Evolutionary conservation across 2,329 filamentous ascomycete genomes (phyloP).

Genomic region (Metarhizium anisopliae): DNA sequence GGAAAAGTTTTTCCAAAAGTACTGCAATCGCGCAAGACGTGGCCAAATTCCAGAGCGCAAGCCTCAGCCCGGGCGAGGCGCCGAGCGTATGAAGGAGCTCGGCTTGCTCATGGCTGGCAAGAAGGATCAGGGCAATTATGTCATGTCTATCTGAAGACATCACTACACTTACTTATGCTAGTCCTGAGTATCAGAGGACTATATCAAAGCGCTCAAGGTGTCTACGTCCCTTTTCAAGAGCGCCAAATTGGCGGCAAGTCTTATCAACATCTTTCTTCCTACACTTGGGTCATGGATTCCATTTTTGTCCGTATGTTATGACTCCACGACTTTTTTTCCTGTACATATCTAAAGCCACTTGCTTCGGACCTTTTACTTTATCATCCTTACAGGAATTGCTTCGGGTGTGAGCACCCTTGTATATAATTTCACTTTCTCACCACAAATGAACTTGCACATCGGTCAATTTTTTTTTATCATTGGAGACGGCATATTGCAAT

Average conservation of each 20-base stretch:
- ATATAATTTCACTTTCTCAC: background rate
- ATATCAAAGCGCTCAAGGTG: background rate
- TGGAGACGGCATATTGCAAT: conserved; percentile 12
- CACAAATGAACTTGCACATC: background rate
- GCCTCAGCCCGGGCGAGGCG: conserved; percentile 74
- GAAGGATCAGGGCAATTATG: conserved; percentile 63
- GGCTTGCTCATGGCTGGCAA: conserved; percentile 84
- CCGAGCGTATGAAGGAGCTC: conserved; percentile 75
- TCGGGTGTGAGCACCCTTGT: background rate
- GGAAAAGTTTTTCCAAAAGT: conserved; percentile 86
- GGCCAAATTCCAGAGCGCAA: conserved; percentile 52
- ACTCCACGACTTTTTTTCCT: conserved; percentile 5
- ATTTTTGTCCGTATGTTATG: conserved; percentile 3
- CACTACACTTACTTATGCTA: conserved; percentile 2
- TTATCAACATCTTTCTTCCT: background rate
- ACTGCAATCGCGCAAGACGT: conserved; percentile 75
- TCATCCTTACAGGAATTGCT: background rate
- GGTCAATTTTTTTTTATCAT: conserved; percentile 5
- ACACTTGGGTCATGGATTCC: background rate
- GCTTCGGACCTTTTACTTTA: background rate
- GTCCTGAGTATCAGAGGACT: background rate
- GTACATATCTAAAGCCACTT: conserved; percentile 5
- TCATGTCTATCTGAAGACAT: conserved; percentile 56
- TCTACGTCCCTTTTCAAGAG: background rate
- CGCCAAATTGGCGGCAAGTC: background rate